phyloP scores from a whole-genome alignment of 2,329 filamentous ascomycete genomes.

The Beauveria medogensis region DNA sequence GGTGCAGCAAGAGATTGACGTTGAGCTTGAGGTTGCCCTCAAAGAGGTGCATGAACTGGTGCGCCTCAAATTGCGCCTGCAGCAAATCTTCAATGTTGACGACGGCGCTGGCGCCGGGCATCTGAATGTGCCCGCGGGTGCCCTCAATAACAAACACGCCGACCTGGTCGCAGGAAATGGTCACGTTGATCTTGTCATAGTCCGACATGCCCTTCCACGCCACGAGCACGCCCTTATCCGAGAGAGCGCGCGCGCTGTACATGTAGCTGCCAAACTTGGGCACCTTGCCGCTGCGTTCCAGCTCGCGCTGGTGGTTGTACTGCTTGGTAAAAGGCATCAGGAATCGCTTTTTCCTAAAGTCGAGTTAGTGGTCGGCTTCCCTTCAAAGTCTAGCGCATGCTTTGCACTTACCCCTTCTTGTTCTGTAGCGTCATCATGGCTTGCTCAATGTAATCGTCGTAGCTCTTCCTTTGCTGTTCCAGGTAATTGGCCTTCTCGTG shows the following conservation, averaged over 20 bases:
- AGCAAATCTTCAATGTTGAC: constrained; percentile 88
- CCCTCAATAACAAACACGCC: constrained; percentile 92
- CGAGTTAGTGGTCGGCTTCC: constrained; percentile 13
- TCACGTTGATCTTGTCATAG: constrained; percentile 89
- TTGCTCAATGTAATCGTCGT: constrained; percentile 98
- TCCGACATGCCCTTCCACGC: constrained; percentile 81
- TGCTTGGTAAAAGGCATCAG: constrained; percentile 95
- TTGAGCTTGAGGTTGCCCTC: constrained; percentile 80
- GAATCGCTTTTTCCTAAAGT: constrained; percentile 72
- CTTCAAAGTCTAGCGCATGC: background rate
- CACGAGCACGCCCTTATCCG: constrained; percentile 89
- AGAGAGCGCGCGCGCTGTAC: constrained; percentile 82
- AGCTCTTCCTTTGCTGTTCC: constrained; percentile 91
- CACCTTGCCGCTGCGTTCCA: constrained; percentile 83
- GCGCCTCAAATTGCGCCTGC: constrained; percentile 94
- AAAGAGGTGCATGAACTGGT: constrained; percentile 93
- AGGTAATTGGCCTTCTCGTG: constrained; percentile 86
- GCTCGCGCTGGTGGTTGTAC: constrained; percentile 95
- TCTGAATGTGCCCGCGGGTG: constrained; percentile 85
- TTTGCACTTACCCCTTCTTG: constrained; percentile 68
- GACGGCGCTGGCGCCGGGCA: constrained; percentile 83
- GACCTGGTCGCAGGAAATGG: constrained; percentile 88
- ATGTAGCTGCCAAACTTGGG: constrained; percentile 98
- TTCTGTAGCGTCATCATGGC: constrained; percentile 95
- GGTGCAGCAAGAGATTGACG: constrained; percentile 91